phyloP scores from a whole-genome alignment of 2,329 filamentous ascomycete species.

The Pezicula neosporulosa region DNA sequence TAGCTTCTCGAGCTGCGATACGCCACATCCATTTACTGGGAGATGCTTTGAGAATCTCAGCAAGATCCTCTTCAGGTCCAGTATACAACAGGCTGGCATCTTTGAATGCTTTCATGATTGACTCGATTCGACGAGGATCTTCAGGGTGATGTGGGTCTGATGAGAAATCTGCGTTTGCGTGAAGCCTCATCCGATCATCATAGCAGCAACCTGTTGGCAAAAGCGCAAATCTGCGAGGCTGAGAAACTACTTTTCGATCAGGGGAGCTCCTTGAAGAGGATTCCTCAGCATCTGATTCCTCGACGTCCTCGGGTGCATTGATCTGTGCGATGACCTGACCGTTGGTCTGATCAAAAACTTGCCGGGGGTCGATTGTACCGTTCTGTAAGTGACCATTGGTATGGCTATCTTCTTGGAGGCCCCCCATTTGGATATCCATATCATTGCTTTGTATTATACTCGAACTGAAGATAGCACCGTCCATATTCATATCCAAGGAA shows the following conservation, averaged over 20 bases:
- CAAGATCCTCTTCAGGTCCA: slow-evolving; percentile 52
- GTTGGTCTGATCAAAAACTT: neutral
- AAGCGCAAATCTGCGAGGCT: slow-evolving; percentile 10
- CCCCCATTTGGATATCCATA: neutral
- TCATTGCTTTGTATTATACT: neutral
- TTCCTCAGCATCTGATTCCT: neutral
- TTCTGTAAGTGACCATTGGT: neutral
- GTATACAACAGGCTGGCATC: slow-evolving; percentile 72
- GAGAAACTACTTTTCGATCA: slow-evolving; percentile 11
- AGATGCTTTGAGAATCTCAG: slow-evolving; percentile 45
- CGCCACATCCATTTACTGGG: slow-evolving; percentile 67
- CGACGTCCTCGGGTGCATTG: neutral
- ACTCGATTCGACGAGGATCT: slow-evolving; percentile 86
- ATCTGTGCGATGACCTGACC: neutral
- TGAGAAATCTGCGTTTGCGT: slow-evolving; percentile 78
- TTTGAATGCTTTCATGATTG: slow-evolving; percentile 88
- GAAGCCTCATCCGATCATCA: slow-evolving; percentile 92
- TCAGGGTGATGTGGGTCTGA: slow-evolving; percentile 84
- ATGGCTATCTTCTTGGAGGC: neutral
- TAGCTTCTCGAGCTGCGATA: slow-evolving; percentile 76
- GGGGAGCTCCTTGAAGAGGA: neutral
- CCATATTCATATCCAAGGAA: neutral
- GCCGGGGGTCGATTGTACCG: neutral
- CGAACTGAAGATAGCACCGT: neutral
- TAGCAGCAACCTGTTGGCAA: slow-evolving; percentile 79